phyloP scores from a whole-genome alignment of 345 rosid species.

The Chamaenerion angustifolium region DNA sequence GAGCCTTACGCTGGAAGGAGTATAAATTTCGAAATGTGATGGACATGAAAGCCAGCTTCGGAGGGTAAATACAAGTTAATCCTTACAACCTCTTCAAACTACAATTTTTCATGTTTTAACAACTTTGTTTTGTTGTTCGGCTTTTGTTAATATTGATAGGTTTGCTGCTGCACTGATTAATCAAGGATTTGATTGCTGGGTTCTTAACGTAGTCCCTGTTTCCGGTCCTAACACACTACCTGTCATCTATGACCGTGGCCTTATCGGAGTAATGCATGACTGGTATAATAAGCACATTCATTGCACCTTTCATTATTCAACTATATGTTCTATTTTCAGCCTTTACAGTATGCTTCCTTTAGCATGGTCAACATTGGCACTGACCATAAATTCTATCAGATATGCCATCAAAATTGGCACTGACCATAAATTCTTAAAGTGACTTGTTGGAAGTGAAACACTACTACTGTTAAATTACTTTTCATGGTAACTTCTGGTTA shows the following conservation, averaged over 20 bases:
- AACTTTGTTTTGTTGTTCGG: constrained; percentile 4
- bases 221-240: constrained; percentile 89
- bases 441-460: too few relatives aligned
- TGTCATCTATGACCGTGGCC: constrained; percentile 92
- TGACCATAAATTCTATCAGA: too few relatives aligned
- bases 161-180: constrained; percentile 79
- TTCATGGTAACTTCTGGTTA: too few relatives aligned
- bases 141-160: constrained; percentile 29
- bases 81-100: not conserved
- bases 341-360: too few relatives aligned
- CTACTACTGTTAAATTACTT: too few relatives aligned
- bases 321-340: too few relatives aligned
- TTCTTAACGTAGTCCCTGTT: constrained; percentile 79
- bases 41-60: constrained; percentile 96
- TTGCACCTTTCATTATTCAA: too few relatives aligned
- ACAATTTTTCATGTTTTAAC: constrained; percentile 5
- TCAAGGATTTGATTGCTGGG: constrained; percentile 69
- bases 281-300: constrained; percentile 33
- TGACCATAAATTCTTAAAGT: too few relatives aligned
- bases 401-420: too few relatives aligned
- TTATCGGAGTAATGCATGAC: constrained; percentile 88
- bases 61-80: constrained; percentile 43
- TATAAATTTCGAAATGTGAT: constrained; percentile 77
- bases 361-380: too few relatives aligned
- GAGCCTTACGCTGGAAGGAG: constrained; percentile 71